A percentile compares a stretch with the other conserved stretches of the same genome.
Conservation (phyloP, 176 grass and related monocot species). For the Carex cristatella region DNA sequence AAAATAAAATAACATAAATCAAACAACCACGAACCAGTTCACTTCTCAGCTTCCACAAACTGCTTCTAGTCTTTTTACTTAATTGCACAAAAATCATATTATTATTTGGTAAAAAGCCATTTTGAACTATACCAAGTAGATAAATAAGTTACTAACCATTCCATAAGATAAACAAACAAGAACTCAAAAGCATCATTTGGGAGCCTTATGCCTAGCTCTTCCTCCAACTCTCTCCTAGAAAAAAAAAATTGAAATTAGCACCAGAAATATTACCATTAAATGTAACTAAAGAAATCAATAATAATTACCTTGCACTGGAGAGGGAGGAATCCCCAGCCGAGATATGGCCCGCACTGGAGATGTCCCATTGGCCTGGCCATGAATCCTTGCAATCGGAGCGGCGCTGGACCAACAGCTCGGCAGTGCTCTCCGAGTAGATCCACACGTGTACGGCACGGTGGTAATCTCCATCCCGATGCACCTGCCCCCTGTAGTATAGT, state of each 20-base stretch:
- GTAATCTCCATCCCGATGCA: slow-evolving; percentile 76
- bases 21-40: background rate
- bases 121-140: background rate
- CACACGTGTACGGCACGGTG: slow-evolving; percentile 82
- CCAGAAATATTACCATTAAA: background rate
- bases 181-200: slow-evolving; percentile 84
- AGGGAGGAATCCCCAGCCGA: slow-evolving; percentile 86
- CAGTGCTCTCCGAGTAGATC: slow-evolving; percentile 83
- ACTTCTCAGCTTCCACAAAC: background rate
- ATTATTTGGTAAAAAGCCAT: background rate
- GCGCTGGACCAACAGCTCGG: slow-evolving; percentile 78
- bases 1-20: background rate
- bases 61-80: background rate
- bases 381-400: slow-evolving; percentile 88
- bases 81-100: background rate
- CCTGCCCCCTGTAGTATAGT: slow-evolving; percentile 43
- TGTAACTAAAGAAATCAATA: background rate
- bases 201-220: slow-evolving; percentile 91
- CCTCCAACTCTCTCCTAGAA: slow-evolving; percentile 82
- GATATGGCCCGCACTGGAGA: slow-evolving; percentile 83
- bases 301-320: slow-evolving; percentile 56
- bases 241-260: slow-evolving; percentile 2
- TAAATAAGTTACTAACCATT: slow-evolving; percentile 51
- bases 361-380: slow-evolving; percentile 89
- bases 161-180: slow-evolving; percentile 65